Percentiles rank a stretch among this genome's conserved stretches.
These are phyloP conservation scores for Teunomyces barrocoloradensis DNA, from an alignment of 805 yeast species.

Conservation along the genomic window DNA sequence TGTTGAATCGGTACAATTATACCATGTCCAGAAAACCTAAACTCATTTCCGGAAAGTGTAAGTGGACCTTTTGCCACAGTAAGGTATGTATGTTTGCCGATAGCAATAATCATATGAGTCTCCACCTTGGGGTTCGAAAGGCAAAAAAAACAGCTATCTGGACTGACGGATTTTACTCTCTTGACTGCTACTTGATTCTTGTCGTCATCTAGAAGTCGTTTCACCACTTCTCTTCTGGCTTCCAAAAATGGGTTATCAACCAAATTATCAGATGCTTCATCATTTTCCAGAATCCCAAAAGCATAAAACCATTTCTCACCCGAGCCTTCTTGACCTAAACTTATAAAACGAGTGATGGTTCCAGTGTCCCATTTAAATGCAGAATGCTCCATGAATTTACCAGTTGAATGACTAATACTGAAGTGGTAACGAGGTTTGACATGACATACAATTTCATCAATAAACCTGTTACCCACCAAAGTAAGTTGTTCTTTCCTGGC, in stretches of 20 bases:
- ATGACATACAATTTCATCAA: constrained; percentile 46
- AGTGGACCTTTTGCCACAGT: constrained; percentile 88
- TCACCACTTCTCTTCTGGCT: constrained; percentile 6
- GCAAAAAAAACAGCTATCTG: constrained; percentile 76
- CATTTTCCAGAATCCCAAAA: constrained; percentile 32
- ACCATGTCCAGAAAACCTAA: constrained; percentile 76
- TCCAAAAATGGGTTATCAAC: constrained; percentile 28
- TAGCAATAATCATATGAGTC: constrained; percentile 75
- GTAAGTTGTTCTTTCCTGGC: constrained; percentile 43
- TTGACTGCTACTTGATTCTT: constrained; percentile 14
- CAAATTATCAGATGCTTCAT: constrained; percentile 13
- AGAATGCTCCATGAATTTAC: constrained; percentile 50
- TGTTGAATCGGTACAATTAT: constrained; percentile 79
- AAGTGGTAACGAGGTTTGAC: constrained; percentile 68
- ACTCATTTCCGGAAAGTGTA: constrained; percentile 45
- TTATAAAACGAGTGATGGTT: constrained; percentile 58
- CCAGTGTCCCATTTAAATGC: constrained; percentile 57
- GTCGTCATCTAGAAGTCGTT: constrained; percentile 12
- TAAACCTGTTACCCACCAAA: constrained; percentile 39
- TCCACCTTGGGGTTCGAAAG: constrained; percentile 75
- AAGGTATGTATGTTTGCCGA: constrained; percentile 63
- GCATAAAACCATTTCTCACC: constrained; percentile 73
- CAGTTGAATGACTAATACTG: constrained; percentile 48
- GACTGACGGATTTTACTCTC: constrained; percentile 45
- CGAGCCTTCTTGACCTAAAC: constrained; percentile 58